These are phyloP conservation scores for Aspergillus biplanus DNA, from an alignment of 495 filamentous ascomycete genomes.

Conservation along the genomic window DNA sequence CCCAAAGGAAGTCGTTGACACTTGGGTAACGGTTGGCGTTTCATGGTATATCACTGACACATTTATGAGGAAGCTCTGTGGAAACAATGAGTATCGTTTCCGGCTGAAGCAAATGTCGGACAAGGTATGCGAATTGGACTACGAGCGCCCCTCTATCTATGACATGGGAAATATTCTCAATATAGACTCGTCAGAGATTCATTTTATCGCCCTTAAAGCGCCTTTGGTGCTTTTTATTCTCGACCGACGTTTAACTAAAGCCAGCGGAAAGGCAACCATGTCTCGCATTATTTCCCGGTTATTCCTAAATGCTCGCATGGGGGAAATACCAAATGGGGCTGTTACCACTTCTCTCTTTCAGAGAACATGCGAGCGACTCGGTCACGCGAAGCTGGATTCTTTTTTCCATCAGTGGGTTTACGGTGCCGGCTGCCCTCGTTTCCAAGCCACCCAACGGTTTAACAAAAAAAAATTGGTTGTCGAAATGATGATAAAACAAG, in stretches of 20 bases:
- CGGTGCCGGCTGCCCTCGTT: slow-evolving; percentile 82
- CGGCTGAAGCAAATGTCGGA: slow-evolving; percentile 88
- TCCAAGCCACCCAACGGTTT: slow-evolving; percentile 83
- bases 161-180: slow-evolving; percentile 76
- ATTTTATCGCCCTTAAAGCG: slow-evolving; percentile 91
- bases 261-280: slow-evolving; percentile 79
- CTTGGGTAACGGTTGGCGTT: slow-evolving; percentile 89
- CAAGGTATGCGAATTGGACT: slow-evolving; percentile 77
- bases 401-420: slow-evolving; percentile 96
- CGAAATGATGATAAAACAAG: slow-evolving; percentile 87
- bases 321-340: slow-evolving; percentile 70
- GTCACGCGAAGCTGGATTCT: slow-evolving; percentile 78
- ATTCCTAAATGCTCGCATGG: slow-evolving; percentile 79
- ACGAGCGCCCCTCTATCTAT: slow-evolving; percentile 78
- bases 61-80: slow-evolving; percentile 85
- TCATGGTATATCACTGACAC: slow-evolving; percentile 91
- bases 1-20: slow-evolving; percentile 76
- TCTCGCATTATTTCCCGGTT: slow-evolving; percentile 81
- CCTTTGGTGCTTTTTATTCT: slow-evolving; percentile 91
- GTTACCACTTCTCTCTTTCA: slow-evolving; percentile 77
- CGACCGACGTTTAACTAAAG: slow-evolving; percentile 85
- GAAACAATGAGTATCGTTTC: slow-evolving; percentile 92
- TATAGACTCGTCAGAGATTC: slow-evolving; percentile 78
- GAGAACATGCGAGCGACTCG: slow-evolving; percentile 80
- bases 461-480: slow-evolving; percentile 98